Base-by-base conservation (phyloP, 192 early-diverging fungal species). In the Backusella australiensis region DNA sequence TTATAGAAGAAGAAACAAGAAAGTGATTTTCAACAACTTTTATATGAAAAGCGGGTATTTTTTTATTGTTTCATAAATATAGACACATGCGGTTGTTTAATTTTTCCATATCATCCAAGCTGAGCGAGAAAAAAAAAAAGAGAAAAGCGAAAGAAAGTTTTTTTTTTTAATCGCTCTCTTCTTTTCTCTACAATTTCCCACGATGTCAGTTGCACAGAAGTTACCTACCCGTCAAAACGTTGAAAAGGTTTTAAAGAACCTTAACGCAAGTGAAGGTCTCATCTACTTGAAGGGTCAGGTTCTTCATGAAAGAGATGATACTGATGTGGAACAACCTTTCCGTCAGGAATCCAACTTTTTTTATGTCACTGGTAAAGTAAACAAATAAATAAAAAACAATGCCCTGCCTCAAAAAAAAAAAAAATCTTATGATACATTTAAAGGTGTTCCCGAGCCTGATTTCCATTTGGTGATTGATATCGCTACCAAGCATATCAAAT, bases 261-360 rank as follows among this genome's bases (percentile, higher is more conserved):
- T 93, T 76, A 82, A 84, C 59, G 83, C 80, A n/a, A 52, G 80
- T 6, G 74, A 87, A 12, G 91, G 90, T 66, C 82, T 90, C 39
- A 88, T 92, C 74, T 89, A 89, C 65, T 79, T 91, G 42, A 84
- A 82, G 46, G 92, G 91, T 34, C 78, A 86, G 23, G 84, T 85
- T 67, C 76, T 84, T 32, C 78, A 84, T 44, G 76, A 88, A 63
- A 84, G 91, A 70, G 88, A 91, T 34, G 87, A 90, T 77, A 94
- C 93, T 39, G 94, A 96, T 79, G 86, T 87, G 34, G 96, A 97
- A 85, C 84, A 89, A 42, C 82, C 90, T 53, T 97, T 97, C 82
- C 88, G 93, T 74, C 96, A 97, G 72, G 94, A 97, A 82, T 87
- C 87, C 67, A 94, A 94, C 88, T 97, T 95, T 68, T 90, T 90